Evolutionary conservation across 257 asterid genomes (phyloP).

Genomic region (Penstemon davidsonii): DNA sequence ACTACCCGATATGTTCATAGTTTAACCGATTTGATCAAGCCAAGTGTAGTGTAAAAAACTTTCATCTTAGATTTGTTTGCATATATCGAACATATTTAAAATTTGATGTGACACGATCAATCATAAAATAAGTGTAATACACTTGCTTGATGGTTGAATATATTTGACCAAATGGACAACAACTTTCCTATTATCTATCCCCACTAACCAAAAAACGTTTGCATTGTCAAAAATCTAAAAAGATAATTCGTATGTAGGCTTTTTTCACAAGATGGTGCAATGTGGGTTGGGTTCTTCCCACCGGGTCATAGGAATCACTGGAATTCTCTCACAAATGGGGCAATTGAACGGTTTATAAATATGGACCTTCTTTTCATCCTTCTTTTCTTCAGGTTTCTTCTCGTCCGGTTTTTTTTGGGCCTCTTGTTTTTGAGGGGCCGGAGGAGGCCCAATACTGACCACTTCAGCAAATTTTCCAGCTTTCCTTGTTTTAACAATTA

Average conservation of each 20-base stretch:
- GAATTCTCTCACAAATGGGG: slow-evolving; percentile 20
- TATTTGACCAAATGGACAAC: no score
- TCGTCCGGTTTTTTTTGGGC: slow-evolving; percentile 34
- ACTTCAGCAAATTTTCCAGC: slow-evolving; percentile 46
- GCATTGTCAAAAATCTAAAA: neutral
- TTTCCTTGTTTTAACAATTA: slow-evolving; percentile 43
- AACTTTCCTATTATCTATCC: no score
- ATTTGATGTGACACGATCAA: no score
- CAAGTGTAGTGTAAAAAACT: no score
- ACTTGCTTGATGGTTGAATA: no score
- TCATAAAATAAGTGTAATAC: no score
- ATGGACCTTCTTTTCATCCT: neutral
- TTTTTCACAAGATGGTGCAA: slow-evolving; percentile 14
- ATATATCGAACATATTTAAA: no score
- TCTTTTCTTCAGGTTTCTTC: slow-evolving; percentile 23
- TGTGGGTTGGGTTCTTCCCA: slow-evolving; percentile 24
- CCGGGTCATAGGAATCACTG: slow-evolving; percentile 20
- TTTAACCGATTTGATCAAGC: no score
- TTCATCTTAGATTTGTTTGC: no score
- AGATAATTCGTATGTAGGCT: neutral
- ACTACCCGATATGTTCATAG: no score
- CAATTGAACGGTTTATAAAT: neutral
- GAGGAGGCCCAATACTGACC: slow-evolving; percentile 53
- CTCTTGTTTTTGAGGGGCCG: slow-evolving; percentile 34
- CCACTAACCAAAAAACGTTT: neutral